phyloP scores from a whole-genome alignment of 129 eudicot species.

The Pittosporum tobira region DNA sequence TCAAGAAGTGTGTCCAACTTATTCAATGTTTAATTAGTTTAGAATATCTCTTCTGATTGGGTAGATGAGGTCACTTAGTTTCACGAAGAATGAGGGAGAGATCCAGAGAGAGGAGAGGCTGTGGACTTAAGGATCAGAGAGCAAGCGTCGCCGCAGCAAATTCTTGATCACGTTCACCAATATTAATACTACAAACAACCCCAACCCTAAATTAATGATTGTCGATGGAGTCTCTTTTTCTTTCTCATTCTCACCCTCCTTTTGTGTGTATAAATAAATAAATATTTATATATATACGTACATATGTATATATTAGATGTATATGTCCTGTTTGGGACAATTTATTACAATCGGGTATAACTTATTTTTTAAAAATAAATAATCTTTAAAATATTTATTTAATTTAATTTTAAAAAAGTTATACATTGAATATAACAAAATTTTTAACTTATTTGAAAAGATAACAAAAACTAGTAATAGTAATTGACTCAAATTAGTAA shows the following conservation, averaged over 20 bases:
- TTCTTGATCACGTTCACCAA: slow-evolving; percentile 11
- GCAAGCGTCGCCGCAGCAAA: slow-evolving; percentile 20
- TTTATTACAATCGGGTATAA: too few species aligned
- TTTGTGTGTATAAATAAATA: too few species aligned
- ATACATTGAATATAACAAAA: too few species aligned
- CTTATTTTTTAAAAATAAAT: too few species aligned
- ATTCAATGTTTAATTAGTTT: too few species aligned
- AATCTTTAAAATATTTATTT: too few species aligned
- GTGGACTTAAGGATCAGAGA: slow-evolving; percentile 12
- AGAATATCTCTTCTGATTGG: slow-evolving; percentile 11
- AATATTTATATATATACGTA: not conserved
- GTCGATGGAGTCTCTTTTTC: not conserved
- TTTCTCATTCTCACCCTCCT: not conserved
- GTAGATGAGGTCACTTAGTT: slow-evolving; percentile 12
- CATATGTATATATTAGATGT: not conserved
- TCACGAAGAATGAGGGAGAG: not conserved
- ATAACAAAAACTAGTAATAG: too few species aligned
- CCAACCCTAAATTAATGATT: not conserved
- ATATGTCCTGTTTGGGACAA: not conserved
- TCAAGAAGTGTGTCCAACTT: too few species aligned
- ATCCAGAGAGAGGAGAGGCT: not conserved
- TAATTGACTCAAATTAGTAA: too few species aligned
- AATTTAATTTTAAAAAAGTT: too few species aligned
- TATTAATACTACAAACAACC: not conserved
- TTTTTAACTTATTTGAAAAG: too few species aligned